Evolutionary conservation across 192 early-diverging fungal genomes (phyloP), one percentile per base, ranked within the genome.

Genomic region (Linnemannia elongata): DNA sequence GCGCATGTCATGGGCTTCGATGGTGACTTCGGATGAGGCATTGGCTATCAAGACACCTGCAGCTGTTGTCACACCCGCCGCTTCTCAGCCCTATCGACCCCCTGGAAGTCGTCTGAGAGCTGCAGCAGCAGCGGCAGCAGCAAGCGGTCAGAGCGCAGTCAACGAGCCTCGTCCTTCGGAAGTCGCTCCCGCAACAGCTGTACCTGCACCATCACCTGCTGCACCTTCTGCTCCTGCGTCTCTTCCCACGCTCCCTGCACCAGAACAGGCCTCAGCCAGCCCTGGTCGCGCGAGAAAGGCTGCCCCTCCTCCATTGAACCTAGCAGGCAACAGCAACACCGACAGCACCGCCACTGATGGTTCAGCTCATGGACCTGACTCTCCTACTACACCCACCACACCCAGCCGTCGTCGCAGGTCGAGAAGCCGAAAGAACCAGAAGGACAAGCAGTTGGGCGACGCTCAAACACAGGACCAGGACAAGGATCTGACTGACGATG

Each of bases 1-100:
- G 72, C 75, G 85, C 20, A 81, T 87, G 72, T 87, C 85, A 1
- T 81, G 80, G 85, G 85, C 85, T 27, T 87, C 85, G 3, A 81
- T 87, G 85, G 80, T 87, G 0, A 49, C 55, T 13, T n/a, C 80
- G 49, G 84, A 86, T n/a, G 84, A 86, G 45, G 79, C 68, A 13
- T 33, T 36, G 35, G 52, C 55, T 12, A 10, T 70, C 15, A 72
- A 49, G 55, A 0, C 66, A 10, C 27, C 13, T 45, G 27, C 74
- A 2, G 63, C 57, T 35, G 42, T 52, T 10, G 52, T 63, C 13
- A 30, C 42, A 30, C 45, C 75, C 13, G 69, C 60, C 22, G 20
- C 84, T 27, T 81, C 72, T 18, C 85, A 87, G 44, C 85, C 85
- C 27, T 87, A 87, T 41, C 76, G 85, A 42, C 85, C 85, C 22